Percentiles rank a stretch among this genome's conserved stretches.
phyloP scores from a whole-genome alignment of 495 filamentous ascomycete genomes.

The Chaetomium fimeti region DNA sequence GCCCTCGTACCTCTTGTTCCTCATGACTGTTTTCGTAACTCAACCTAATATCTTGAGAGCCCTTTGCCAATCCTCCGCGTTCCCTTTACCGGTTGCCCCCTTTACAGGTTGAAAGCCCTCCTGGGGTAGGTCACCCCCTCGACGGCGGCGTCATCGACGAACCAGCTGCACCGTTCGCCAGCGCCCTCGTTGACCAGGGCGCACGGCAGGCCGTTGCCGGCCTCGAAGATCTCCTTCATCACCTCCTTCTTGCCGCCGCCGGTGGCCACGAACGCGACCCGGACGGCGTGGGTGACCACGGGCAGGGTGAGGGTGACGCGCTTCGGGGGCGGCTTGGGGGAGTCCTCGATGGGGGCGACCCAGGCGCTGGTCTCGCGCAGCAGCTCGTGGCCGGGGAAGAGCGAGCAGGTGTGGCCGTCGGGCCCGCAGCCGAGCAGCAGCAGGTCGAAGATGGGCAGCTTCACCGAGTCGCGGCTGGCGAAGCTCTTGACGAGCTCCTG shows the following conservation, averaged over 20 bases:
- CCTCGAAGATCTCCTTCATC: conserved; percentile 83
- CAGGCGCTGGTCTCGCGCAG: conserved; percentile 87
- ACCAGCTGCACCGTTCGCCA: conserved; percentile 90
- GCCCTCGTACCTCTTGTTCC: background rate
- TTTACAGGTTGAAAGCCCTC: conserved; percentile 44
- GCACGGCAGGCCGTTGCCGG: conserved; percentile 77
- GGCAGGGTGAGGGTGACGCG: conserved; percentile 90
- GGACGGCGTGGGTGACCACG: conserved; percentile 78
- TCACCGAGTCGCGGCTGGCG: conserved; percentile 80
- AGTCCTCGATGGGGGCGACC: conserved; percentile 87
- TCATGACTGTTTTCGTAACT: background rate
- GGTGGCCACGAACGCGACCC: conserved; percentile 87
- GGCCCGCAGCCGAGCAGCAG: conserved; percentile 90
- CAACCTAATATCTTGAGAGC: no score
- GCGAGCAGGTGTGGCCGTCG: conserved; percentile 94
- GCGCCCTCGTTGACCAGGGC: conserved; percentile 79
- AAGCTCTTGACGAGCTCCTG: conserved; percentile 79
- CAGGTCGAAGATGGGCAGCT: conserved; percentile 90
- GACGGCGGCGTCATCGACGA: conserved; percentile 79
- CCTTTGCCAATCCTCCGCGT: no score
- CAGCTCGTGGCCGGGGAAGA: conserved; percentile 87
- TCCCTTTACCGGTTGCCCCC: background rate
- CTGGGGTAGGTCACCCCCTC: conserved; percentile 80
- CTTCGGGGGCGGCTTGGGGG: conserved; percentile 87
- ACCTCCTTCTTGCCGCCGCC: conserved; percentile 87